Conservation (phyloP, 129 eudicot genomes). For the Logfia minima region DNA sequence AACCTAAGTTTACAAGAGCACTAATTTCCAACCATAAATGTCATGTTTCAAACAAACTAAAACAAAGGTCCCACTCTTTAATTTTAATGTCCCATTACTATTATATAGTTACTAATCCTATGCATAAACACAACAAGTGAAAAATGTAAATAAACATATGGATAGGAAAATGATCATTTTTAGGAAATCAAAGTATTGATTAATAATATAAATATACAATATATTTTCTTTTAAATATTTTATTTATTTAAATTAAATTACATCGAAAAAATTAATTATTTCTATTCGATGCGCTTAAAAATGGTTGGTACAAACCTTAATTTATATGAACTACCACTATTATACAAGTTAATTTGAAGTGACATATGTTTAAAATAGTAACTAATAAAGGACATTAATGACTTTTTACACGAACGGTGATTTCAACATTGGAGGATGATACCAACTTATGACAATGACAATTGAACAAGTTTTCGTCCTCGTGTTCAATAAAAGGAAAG, state of each 20-base stretch:
- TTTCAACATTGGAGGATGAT: constrained; percentile 21
- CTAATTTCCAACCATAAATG: constrained; percentile 30
- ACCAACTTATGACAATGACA: constrained; percentile 27
- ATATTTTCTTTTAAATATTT: no score
- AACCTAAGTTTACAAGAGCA: constrained; percentile 22
- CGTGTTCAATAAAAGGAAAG: constrained; percentile 20
- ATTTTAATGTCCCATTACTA: constrained; percentile 1
- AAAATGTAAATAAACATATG: not conserved
- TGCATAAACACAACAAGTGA: not conserved
- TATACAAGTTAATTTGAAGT: not conserved
- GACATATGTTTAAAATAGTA: not conserved
- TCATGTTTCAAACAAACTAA: constrained; percentile 7
- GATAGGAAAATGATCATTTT: not conserved
- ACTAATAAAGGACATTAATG: not conserved
- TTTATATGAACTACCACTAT: not conserved
- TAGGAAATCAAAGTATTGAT: no score
- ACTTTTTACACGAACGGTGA: constrained; percentile 18
- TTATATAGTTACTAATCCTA: constrained; percentile 9
- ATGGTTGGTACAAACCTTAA: not conserved
- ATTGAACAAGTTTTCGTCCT: constrained; percentile 29
- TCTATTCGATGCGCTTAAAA: not conserved
- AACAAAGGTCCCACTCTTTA: not conserved
- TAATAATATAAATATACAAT: no score
- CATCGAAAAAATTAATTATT: not conserved
- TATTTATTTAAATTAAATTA: no score